Evolutionary conservation across 768 basidiomycete species (phyloP), one percentile per base, ranked within the genome.

Genomic region (Trametes gibbosa): DNA sequence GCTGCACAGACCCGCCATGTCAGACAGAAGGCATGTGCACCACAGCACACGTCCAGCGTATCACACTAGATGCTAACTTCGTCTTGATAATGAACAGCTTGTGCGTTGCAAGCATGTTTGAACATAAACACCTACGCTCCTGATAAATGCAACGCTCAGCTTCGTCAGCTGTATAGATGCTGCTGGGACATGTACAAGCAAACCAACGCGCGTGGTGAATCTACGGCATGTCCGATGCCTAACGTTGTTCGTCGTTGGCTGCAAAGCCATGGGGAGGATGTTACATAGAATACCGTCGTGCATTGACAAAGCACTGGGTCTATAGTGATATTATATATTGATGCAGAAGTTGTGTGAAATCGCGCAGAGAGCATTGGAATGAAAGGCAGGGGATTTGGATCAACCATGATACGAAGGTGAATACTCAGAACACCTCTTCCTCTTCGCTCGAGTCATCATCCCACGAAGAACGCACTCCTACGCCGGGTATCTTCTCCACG

Each of bases 61-160:
- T n/a, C 29, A 10, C 29, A 32, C 29, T 10, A 4, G 10, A 32
- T 32, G 29, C 10, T 32, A 32, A 10, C 10, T 5, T 32, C 29
- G 29, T 32, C 16, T 37, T 45, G 14, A 12, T 39, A 8, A 10
- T 29, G 29, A 29, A 25, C 64, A 90, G 88, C 88, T 0, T 90
- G 88, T 66, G 69, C 75, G 21, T 73, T 90, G 3, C 88, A 89
- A 43, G 56, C 73, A 1, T 90, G 89, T 66, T 74, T 90, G 29
- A 78, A 77, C 52, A 83, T 79, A 59, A 80, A 89, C 68, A 86
- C 84, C 0, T 89, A 87, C 65, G 65, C 63, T 2, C 87, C 85
- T 0, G 86, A 87, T 19, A 83, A 79, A 61, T 90, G 89, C 65
- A 74, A 84, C 42, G 66, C 72, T 9, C 68, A 77, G 12, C 66